Evolutionary conservation across 2,329 filamentous ascomycete species (phyloP), one percentile per base, ranked within the genome.

Genomic region (Exophiala xenobiotica): DNA sequence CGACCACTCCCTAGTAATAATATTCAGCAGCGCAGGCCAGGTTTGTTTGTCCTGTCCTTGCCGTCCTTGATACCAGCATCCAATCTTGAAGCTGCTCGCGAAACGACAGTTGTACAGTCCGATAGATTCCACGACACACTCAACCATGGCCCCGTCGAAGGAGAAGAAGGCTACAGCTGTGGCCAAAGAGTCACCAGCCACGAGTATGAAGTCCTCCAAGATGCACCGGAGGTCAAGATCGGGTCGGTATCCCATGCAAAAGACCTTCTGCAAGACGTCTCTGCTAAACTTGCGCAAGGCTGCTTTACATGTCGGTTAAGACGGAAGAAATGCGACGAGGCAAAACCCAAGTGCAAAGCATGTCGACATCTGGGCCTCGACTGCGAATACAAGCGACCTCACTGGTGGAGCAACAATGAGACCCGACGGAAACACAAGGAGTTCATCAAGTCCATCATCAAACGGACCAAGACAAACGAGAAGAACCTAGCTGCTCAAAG

Each of bases 321-420:
- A 65, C 70, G 83, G 59, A 86, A 86, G 74, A 86, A 86, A 74
- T 87, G 83, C 64, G 83, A 86, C 61, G 83, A 87, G 66, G 77
- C 76, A 55, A 84, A 83, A 64, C 77, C 80, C n/a, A 69, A 75
- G 43, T 86, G 83, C 67, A 78, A 75, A 62, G 81, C 83, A 53
- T 87, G 83, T 72, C 77, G 74, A 58, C 80, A 85, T 66, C 85
- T 99, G 50, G 87, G 88, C 47, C 79, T 99, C 51, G 79, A 80
- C 65, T 99, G 93, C 76, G 90, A 97, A 77, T 99, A 97, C 77
- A 96, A 95, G 79, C 79, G 91, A 67, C 93, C 93, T 29, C 83
- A 88, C 74, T 99, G 93, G 93, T 99, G 93, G 93, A 88, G 86
- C 73, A 96, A 93, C 78, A 87, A 88, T 66, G 90, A 96, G 58